Conservation (phyloP, 1,139 yeast species). For the Nadsonia commutata region DNA sequence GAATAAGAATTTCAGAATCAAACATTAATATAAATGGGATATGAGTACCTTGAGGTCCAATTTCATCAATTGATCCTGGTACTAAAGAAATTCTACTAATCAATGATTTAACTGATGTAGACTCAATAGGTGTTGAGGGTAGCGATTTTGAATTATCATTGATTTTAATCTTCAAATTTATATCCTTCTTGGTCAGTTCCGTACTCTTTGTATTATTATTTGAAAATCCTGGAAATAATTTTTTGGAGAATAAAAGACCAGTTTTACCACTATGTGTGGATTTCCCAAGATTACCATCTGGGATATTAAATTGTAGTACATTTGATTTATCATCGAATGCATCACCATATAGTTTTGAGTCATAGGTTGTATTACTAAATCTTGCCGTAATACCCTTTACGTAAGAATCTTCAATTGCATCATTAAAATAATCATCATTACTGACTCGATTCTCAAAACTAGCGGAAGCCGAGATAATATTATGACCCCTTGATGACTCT, state of each 20-base stretch:
- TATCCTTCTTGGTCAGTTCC: too few relatives aligned
- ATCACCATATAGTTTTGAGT: not conserved
- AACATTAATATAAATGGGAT: constrained; percentile 69
- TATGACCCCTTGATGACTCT: too few relatives aligned
- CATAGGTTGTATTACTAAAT: not conserved
- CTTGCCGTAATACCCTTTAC: not conserved
- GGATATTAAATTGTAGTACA: constrained; percentile 2
- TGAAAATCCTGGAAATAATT: too few relatives aligned
- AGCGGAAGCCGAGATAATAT: too few relatives aligned
- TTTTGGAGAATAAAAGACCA: not conserved
- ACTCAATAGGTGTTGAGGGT: too few relatives aligned
- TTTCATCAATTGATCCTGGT: constrained; percentile 3
- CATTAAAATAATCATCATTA: not conserved
- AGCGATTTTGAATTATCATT: too few relatives aligned
- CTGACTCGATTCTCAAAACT: not conserved
- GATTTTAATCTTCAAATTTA: too few relatives aligned
- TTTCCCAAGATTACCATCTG: not conserved
- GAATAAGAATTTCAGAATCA: constrained; percentile 49
- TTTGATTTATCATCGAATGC: not conserved
- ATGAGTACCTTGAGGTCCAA: constrained; percentile 28
- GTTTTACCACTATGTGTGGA: not conserved
- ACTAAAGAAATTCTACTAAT: too few relatives aligned
- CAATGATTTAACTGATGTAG: too few relatives aligned
- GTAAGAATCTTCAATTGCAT: not conserved
- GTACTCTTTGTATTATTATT: too few relatives aligned